Evolutionary conservation across 345 rosid genomes (phyloP), one percentile per base, ranked within the genome.

Genomic region (Moricandia arvensis): DNA sequence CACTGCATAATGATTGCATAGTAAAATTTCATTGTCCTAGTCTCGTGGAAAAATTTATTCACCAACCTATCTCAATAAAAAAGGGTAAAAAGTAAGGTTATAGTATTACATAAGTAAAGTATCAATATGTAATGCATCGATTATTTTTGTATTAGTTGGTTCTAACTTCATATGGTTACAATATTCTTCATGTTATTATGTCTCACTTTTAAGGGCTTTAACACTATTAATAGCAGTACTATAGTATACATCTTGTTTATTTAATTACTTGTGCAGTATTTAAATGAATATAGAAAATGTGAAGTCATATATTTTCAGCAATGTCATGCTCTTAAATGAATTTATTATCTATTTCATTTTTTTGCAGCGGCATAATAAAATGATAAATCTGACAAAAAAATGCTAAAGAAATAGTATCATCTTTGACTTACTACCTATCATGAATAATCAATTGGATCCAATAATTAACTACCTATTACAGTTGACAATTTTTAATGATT

Each of bases 1-100:
- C 75, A 63, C 68, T 1, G 17, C 66, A 73, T 73, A 74, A 79
- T 79, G 75, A 79, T 79, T 73, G 82, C 82, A 79, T 73, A 63
- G 74, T 73, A 73, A 73, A 79, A 79, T 27, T 58, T 54, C 70
- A 62, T 61, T 3, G 3, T 29, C 31, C 5, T 29, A 29, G 37
- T 60, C 73, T 66, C 58, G 65, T 41, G 45, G 77, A 60, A 63
- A n/a, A 71, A 9, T 67, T 70, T 67, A 53, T 21, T 68, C 53
- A 62, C 59, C 34, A 59, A 61, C 78, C 74, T 79, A 54, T 73
- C 65, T 78, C 49, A 78, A 61, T 54, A 62, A 62, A 30, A 73
- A 68, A 54, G 73, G 74, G 61, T 29, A 62, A 73, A 49, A 67
- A 45, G 41, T 12, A 66, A 59, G 53, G 69, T 62, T 4, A 70